A percentile compares a stretch with the other conserved stretches of the same genome.
Evolutionary conservation across 176 grass and related monocot genomes (phyloP).

Genomic region (Eragrostis nindensis): DNA sequence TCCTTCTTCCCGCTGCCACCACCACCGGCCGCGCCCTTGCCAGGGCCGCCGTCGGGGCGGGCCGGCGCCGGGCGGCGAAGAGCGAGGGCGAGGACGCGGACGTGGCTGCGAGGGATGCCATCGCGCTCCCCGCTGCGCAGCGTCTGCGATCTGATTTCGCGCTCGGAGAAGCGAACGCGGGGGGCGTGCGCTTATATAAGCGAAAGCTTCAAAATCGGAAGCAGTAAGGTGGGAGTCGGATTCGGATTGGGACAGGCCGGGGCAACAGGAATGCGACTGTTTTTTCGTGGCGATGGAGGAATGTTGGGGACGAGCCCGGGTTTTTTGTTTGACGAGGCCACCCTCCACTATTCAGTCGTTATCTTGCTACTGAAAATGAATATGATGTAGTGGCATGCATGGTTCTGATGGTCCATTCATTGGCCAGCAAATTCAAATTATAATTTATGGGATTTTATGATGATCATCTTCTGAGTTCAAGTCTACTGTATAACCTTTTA

Average conservation of each 20-base stretch:
- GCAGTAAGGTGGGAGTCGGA: background rate
- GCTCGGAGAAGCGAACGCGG: conserved; percentile 1
- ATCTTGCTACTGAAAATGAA: background rate
- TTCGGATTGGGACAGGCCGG: background rate
- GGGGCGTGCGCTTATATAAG: conserved; percentile 19
- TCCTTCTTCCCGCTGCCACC: conserved; percentile 1
- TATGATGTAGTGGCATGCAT: background rate
- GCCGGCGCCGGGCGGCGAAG: conserved; percentile 5
- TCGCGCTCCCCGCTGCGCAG: background rate
- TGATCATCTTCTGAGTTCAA: background rate
- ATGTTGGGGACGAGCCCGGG: background rate
- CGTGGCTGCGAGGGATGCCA: conserved; percentile 55
- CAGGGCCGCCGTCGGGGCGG: conserved; percentile 9
- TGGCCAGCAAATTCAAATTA: background rate
- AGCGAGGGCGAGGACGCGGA: conserved; percentile 42
- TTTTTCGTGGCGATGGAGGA: background rate
- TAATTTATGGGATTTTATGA: background rate
- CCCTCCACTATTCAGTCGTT: too few species aligned
- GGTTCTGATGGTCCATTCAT: background rate
- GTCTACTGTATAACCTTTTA: background rate
- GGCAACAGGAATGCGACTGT: background rate
- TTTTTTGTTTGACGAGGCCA: conserved; percentile 19
- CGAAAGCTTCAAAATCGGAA: background rate
- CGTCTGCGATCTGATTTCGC: conserved; percentile 5
- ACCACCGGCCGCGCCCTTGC: conserved; percentile 10